A percentile compares a stretch with the other conserved stretches of the same genome.
Conservation (phyloP, 495 filamentous ascomycete genomes). For the Aspergillus sclerotioniger region DNA sequence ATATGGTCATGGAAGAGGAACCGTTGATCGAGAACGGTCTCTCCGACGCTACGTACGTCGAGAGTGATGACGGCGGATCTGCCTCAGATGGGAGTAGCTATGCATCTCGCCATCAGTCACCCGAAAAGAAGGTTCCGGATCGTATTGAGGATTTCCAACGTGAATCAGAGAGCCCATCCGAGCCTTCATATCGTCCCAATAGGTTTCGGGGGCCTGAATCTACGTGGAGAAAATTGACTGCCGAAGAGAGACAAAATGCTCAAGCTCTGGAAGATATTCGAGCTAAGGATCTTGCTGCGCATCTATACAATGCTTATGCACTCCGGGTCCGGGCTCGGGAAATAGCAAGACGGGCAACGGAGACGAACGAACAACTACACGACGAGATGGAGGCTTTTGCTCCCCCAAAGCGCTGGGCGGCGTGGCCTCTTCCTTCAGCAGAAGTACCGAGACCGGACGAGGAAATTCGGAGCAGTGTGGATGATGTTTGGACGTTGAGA, state of each 20-base stretch:
- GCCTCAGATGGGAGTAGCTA: background rate
- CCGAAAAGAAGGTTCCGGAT: background rate
- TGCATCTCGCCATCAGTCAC: background rate
- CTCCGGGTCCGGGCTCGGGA: conserved; percentile 49
- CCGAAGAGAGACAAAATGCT: conserved; percentile 56
- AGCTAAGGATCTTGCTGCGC: conserved; percentile 63
- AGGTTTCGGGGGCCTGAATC: conserved; percentile 50
- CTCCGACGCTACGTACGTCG: conserved; percentile 24
- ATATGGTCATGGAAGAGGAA: conserved; percentile 25
- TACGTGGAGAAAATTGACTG: conserved; percentile 61
- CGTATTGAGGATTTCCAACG: background rate
- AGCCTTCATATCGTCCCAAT: conserved; percentile 45
- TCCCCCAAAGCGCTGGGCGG: conserved; percentile 63
- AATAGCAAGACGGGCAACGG: conserved; percentile 24
- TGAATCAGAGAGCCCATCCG: conserved; percentile 5
- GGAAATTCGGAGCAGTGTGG: conserved; percentile 36
- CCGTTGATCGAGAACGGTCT: conserved; percentile 18
- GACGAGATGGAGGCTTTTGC: conserved; percentile 23
- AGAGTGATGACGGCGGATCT: conserved; percentile 20
- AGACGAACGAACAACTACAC: conserved; percentile 20
- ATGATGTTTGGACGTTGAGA: conserved; percentile 47
- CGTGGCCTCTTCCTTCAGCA: conserved; percentile 67
- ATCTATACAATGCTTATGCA: conserved; percentile 72
- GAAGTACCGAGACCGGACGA: conserved; percentile 60
- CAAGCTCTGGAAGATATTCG: conserved; percentile 54